A percentile compares a stretch with the other conserved stretches of the same genome.
Evolutionary conservation across 2,329 filamentous ascomycete genomes (phyloP).

Genomic region (Fusarium subtropicale): DNA sequence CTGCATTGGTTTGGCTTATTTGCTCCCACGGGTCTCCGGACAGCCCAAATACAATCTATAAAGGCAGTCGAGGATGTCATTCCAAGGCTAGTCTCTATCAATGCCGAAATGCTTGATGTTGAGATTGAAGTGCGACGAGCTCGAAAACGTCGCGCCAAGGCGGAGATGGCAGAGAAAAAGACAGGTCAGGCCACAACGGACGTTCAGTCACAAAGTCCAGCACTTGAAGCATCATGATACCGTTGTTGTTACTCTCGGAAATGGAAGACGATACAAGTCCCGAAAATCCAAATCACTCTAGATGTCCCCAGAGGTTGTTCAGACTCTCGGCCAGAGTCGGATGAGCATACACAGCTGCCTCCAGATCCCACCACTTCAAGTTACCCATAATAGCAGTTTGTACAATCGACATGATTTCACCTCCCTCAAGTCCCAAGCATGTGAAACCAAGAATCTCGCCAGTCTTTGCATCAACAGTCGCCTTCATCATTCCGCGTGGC

Average conservation of each 20-base stretch:
- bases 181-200: conserved; percentile 22
- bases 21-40: conserved; percentile 63
- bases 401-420: conserved; percentile 65
- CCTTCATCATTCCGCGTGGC: conserved; percentile 65
- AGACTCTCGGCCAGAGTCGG: conserved; percentile 62
- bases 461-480: conserved; percentile 59
- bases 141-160: conserved; percentile 65
- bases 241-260: background rate
- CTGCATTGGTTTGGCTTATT: conserved; percentile 68
- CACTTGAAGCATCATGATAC: conserved; percentile 32
- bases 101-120: conserved; percentile 69
- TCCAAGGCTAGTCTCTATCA: conserved; percentile 67
- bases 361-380: conserved; percentile 58
- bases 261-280: background rate
- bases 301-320: conserved; percentile 62
- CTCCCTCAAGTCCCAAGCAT: conserved; percentile 63
- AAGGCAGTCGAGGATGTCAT: conserved; percentile 68
- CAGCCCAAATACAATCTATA: conserved; percentile 70
- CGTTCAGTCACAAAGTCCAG: conserved; percentile 11
- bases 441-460: conserved; percentile 65
- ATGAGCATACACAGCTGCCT: conserved; percentile 63
- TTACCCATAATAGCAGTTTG: conserved; percentile 65
- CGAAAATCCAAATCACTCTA: conserved; percentile 47
- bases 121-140: conserved; percentile 76
- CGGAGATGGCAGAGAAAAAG: conserved; percentile 52